phyloP scores from a whole-genome alignment of 192 early-diverging fungal genomes.

The Paraglomus occultum region DNA sequence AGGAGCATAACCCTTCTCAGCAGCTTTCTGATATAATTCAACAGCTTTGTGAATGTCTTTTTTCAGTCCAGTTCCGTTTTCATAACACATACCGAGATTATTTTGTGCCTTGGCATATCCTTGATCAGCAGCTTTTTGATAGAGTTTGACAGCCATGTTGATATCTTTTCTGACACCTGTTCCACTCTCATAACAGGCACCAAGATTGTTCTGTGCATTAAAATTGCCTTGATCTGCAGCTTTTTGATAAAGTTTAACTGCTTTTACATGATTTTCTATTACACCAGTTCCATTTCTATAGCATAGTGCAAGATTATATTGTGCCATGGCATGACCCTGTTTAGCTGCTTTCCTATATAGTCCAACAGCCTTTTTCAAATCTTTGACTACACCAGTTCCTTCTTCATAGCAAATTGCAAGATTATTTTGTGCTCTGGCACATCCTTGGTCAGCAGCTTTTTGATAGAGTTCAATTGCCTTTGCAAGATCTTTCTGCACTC shows the following conservation, averaged over 20 bases:
- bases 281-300: conserved; percentile 45
- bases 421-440: conserved; percentile 76
- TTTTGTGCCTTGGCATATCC: conserved; percentile 48
- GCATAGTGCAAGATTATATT: too few relatives aligned
- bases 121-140: conserved; percentile 49
- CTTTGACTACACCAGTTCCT: conserved; percentile 61
- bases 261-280: conserved; percentile 42
- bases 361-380: conserved; percentile 65
- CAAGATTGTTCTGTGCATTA: conserved; percentile 73
- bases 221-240: conserved; percentile 64
- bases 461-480: conserved; percentile 63
- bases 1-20: conserved; percentile 49
- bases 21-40: conserved; percentile 54
- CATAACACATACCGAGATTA: conserved; percentile 79
- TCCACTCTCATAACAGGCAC: conserved; percentile 65
- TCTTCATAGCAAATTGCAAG: conserved; percentile 82
- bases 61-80: conserved; percentile 66
- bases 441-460: conserved; percentile 63
- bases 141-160: conserved; percentile 57
- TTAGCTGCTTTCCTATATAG: conserved; percentile 62
- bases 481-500: conserved; percentile 44
- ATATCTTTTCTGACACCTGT: conserved; percentile 53
- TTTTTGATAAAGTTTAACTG: conserved; percentile 57
- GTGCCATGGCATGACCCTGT: conserved; percentile 57
- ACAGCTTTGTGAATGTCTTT: conserved; percentile 67